These are phyloP conservation scores for Linum tenue DNA, from an alignment of 345 rosid genomes.

Conservation along the genomic window DNA sequence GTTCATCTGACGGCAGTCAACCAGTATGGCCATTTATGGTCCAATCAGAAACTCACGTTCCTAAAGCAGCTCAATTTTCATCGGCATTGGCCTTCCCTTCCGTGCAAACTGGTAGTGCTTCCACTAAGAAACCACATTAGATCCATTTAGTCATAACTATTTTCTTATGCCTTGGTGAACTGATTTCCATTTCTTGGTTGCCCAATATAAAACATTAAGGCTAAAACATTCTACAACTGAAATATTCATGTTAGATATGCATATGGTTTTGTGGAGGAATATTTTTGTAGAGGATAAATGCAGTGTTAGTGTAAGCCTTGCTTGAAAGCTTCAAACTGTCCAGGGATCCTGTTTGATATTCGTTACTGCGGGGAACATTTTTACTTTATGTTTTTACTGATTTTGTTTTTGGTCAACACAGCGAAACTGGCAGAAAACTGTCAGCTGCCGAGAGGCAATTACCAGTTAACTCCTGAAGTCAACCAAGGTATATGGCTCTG, in stretches of 20 bases:
- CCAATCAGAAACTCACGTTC: constrained; percentile 19
- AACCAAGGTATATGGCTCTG: constrained; percentile 20
- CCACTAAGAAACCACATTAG: background rate
- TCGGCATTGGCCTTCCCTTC: constrained; percentile 15
- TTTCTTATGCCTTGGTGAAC: background rate
- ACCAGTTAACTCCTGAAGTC: constrained; percentile 17
- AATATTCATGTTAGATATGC: background rate
- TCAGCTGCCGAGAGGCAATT: constrained; percentile 15
- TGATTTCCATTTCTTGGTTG: background rate
- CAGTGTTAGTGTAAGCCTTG: background rate
- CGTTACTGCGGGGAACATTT: background rate
- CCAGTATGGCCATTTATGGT: constrained; percentile 20
- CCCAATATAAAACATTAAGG: background rate
- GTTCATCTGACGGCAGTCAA: constrained; percentile 15
- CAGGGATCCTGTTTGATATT: background rate
- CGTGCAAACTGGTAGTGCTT: constrained; percentile 21
- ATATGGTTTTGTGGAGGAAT: constrained; percentile 1
- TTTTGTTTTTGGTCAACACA: constrained; percentile 8
- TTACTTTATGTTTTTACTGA: constrained; percentile 7
- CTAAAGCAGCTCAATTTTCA: constrained; percentile 17
- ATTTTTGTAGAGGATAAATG: background rate
- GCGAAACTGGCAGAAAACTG: constrained; percentile 16
- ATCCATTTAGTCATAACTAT: background rate
- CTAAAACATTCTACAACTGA: background rate
- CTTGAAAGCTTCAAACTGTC: background rate